Base-by-base conservation (phyloP, 176 grass and related monocot genomes). In the Melocanna baccifera region DNA sequence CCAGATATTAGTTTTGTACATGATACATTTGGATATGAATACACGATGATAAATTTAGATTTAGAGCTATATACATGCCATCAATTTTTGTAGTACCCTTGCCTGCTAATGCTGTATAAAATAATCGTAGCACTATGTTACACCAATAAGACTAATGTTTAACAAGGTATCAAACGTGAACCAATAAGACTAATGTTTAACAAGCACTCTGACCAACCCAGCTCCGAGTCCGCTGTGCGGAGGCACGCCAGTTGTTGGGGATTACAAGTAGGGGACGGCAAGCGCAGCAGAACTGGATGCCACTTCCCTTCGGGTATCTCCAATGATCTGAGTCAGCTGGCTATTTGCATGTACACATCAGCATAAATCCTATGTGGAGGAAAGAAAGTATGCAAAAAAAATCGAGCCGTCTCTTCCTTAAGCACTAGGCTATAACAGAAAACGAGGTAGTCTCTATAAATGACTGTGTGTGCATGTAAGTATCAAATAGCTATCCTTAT, bases 211-310 rank as follows among this genome's bases (percentile, higher is more conserved):
- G 34, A 82, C 50, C 12, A 18, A 46, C 11, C 39, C 74, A 98
- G 96, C 89, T 98, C 42, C 87, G 96, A 67, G 91, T 93, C 39
- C 96, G 95, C 68, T 95, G 91, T 45, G 91, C 96, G 2, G 93
- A 95, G 64, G 85, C 90, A 93, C 91, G 40, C 96, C 96, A 6
- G 93, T 98, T 62, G 85, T 95, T 13, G 96, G 96, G 29, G 96
- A 95, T 69, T 75, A 88, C 87, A 98, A 95, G 88, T 98, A 93
- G 1, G 1, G 96, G 96, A 8, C 73, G 89, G 16, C 78, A 87
- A 30, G 89, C 87, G 2, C 91, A 98, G 78, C 86, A 81, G 72
- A 84, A 84, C 62, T 90, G 91, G 91, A 82, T 25, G 34, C 92
- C 92, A 75, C 86, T 95, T 88, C 96, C 92, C 28, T 95, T 98